phyloP scores from a whole-genome alignment of 2,329 filamentous ascomycete genomes.

The Neocucurbitaria cava region DNA sequence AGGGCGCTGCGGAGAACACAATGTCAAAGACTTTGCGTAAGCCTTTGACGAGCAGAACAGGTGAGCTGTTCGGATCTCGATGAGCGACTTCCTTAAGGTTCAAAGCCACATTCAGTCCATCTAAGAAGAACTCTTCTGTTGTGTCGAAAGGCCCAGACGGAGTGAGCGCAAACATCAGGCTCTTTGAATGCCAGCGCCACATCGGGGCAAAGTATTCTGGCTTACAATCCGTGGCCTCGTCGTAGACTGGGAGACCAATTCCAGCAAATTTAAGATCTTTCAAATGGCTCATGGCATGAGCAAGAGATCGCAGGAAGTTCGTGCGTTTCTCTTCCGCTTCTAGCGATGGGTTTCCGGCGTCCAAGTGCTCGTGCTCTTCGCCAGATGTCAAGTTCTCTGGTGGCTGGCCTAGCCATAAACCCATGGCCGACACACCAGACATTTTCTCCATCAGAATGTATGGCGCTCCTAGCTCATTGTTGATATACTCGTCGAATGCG shows the following conservation, averaged over 20 bases:
- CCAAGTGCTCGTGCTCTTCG: not conserved
- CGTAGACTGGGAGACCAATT: slow-evolving; percentile 15
- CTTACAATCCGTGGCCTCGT: not conserved
- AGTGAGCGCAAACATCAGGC: not conserved
- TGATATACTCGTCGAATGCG: slow-evolving; percentile 12
- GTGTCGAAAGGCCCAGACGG: slow-evolving; percentile 2
- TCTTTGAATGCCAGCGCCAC: slow-evolving; percentile 4
- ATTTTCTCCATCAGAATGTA: slow-evolving; percentile 26
- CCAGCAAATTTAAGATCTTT: slow-evolving; percentile 12
- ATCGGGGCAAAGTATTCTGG: not conserved
- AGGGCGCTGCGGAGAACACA: not conserved
- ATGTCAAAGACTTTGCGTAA: slow-evolving; percentile 1
- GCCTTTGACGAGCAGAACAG: not conserved
- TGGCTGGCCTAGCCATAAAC: slow-evolving; percentile 17
- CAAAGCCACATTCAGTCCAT: slow-evolving; percentile 6
- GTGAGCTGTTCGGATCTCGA: not conserved
- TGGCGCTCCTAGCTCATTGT: slow-evolving; percentile 23
- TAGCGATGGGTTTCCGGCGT: slow-evolving; percentile 1
- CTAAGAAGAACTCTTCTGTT: slow-evolving; percentile 1
- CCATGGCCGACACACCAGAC: slow-evolving; percentile 10
- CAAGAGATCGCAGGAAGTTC: slow-evolving; percentile 23
- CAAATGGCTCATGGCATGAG: slow-evolving; percentile 12
- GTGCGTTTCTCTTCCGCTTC: slow-evolving; percentile 7
- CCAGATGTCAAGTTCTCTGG: not conserved
- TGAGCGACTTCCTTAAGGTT: not conserved